Base-by-base conservation (phyloP, 306 rosid genomes). In the Rubus idaeus region DNA sequence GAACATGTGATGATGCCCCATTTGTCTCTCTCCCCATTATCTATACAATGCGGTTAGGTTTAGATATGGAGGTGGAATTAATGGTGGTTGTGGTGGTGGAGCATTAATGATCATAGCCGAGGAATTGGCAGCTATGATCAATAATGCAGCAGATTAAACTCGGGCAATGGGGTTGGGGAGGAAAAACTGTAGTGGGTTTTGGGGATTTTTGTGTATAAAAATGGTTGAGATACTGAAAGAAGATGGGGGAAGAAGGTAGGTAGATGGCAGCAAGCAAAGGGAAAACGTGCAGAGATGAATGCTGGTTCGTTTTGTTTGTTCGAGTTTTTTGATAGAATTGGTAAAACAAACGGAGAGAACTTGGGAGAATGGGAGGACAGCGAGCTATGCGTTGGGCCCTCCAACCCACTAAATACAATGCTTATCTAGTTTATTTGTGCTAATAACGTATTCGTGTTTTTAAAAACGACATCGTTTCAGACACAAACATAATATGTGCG, bases 331-430 rank as follows among this genome's bases (percentile, higher is more conserved):
- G 75, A 49, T 58, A 75, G 90, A 85, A 80, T 79, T 55, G 78
- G 88, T 79, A 73, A 82, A 85, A 75, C 35, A 77, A 69, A 79
- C 49, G 45, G 51, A 68, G 46, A 70, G 10, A 63, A 55, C 45
- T 53, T 44, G 75, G 70, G 17, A 47, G 52, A 23, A 67, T 44
- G 75, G 70, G 17, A 47, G 52, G 37, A 67, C n/a, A 70, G 69
- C 91, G 87, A 82, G 35, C 11, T 78, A 65, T 76, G 81, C 91
- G 91, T 85, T 85, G 45, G 55, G 70, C 90, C 91, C 23, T 70
- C 30, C 35, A 70, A 58, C 30, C 20, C 11, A 57, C 53, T 50
- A 40, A 37, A 16, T 3, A 13, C 8, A 30, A 60, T 60, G 17
- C 26, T 23, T 58, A 26, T 60, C 44, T 61, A 1, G 49, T 45